phyloP scores from a whole-genome alignment of 768 basidiomycete species.

The Tylopilus sp. region DNA sequence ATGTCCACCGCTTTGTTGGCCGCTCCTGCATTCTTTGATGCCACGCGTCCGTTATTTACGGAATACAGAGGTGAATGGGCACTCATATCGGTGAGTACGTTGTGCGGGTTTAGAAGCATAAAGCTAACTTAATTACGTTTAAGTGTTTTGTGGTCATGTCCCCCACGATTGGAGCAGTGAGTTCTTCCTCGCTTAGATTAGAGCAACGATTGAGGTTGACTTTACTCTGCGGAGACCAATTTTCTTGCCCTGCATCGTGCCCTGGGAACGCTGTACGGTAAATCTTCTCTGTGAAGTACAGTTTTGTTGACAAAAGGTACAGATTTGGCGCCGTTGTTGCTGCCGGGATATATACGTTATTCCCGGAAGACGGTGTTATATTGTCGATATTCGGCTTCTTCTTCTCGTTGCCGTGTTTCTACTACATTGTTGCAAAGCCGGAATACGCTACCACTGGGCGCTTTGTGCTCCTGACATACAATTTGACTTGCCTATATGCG shows the following conservation, averaged over 20 bases:
- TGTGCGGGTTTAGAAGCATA: conserved; percentile 8
- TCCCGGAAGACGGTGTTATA: conserved; percentile 69
- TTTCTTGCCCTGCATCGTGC: conserved; percentile 80
- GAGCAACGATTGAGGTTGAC: conserved; percentile 11
- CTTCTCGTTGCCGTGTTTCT: conserved; percentile 93
- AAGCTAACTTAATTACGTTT: conserved; percentile 4
- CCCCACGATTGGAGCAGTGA: conserved; percentile 81
- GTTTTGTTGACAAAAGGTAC: conserved; percentile 6
- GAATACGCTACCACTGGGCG: conserved; percentile 71
- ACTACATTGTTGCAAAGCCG: conserved; percentile 78
- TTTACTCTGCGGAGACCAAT: conserved; percentile 60
- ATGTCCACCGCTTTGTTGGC: conserved; percentile 81
- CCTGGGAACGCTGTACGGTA: conserved; percentile 74
- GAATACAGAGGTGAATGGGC: conserved; percentile 94
- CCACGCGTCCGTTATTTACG: conserved; percentile 73
- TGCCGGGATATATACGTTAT: conserved; percentile 64
- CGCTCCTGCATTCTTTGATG: conserved; percentile 82
- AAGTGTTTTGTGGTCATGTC: conserved; percentile 91
- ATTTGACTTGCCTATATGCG: conserved; percentile 77
- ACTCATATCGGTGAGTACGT: conserved; percentile 71
- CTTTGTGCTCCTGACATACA: conserved; percentile 85
- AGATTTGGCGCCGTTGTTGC: conserved; percentile 82
- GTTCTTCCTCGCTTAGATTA: conserved; percentile 18
- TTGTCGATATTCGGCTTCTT: conserved; percentile 84
- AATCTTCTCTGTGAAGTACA: conserved; percentile 1